Evolutionary conservation across 352 stramenopile genomes (phyloP).

Genomic region (Salisapilia sapeloensis): DNA sequence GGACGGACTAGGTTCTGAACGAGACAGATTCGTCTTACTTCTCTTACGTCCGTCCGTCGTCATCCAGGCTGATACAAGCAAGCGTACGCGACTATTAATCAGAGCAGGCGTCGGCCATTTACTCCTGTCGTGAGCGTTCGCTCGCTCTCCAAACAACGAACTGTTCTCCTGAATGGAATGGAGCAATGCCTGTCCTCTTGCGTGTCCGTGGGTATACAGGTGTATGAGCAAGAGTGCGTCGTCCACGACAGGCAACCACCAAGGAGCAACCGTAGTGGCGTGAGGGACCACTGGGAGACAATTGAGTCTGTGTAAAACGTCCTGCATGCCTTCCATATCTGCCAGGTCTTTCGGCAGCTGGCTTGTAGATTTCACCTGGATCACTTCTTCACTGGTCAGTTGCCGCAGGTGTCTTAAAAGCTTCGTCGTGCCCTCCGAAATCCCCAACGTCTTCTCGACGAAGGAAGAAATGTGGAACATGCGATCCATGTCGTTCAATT

Average conservation of each 20-base stretch:
- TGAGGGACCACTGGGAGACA: too few species aligned
- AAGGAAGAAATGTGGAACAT: slow-evolving; percentile 31
- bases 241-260: slow-evolving; percentile 66
- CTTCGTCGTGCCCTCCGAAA: slow-evolving; percentile 4
- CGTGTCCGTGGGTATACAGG: slow-evolving; percentile 29
- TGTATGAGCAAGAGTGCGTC: slow-evolving; percentile 56
- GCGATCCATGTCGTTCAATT: slow-evolving; percentile 53
- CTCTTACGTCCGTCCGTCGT: slow-evolving; percentile 1
- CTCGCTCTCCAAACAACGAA: slow-evolving; percentile 39
- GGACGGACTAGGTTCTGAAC: too few species aligned
- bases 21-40: slow-evolving; percentile 1
- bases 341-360: too few species aligned
- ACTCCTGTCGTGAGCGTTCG: slow-evolving; percentile 3
- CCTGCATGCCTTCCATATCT: too few species aligned
- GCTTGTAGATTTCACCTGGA: too few species aligned
- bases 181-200: slow-evolving; percentile 11
- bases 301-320: too few species aligned
- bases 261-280: slow-evolving; percentile 32
- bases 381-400: slow-evolving; percentile 8
- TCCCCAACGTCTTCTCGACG: slow-evolving; percentile 6
- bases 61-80: slow-evolving; percentile 30
- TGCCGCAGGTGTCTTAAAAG: slow-evolving; percentile 22
- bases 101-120: slow-evolving; percentile 27
- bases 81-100: slow-evolving; percentile 35
- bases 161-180: slow-evolving; percentile 15